Conservation (phyloP, 192 early-diverging fungal species). For the Coemansia sp. region DNA sequence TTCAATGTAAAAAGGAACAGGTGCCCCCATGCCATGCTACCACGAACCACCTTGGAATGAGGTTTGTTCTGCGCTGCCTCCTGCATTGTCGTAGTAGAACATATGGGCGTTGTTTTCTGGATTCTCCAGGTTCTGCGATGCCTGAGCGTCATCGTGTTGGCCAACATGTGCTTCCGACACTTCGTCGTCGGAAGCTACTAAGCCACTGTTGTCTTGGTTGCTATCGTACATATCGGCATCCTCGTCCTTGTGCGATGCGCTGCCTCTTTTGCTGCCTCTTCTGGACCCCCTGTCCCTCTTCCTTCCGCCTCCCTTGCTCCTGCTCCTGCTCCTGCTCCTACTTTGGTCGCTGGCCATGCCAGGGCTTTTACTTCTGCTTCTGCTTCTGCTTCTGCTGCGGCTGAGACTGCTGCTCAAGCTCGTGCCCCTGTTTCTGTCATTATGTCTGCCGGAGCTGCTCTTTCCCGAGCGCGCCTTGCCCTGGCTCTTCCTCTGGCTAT, state of each 20-base stretch:
- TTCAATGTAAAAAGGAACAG: too few species aligned
- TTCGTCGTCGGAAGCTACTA: background rate
- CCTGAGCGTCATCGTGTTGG: background rate
- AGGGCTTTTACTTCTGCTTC: constrained; percentile 17
- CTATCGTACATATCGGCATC: constrained; percentile 9
- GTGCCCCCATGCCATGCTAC: background rate
- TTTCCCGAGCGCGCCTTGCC: constrained; percentile 6
- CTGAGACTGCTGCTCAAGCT: constrained; percentile 14
- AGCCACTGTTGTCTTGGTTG: background rate
- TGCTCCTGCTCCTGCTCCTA: constrained; percentile 17
- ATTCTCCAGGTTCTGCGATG: background rate
- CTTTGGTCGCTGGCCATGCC: constrained; percentile 1
- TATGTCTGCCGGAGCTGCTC: constrained; percentile 15
- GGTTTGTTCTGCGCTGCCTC: background rate
- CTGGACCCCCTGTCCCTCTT: background rate
- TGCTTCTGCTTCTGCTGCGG: constrained; percentile 13
- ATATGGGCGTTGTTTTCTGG: background rate
- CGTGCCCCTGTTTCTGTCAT: constrained; percentile 5
- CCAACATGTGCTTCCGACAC: background rate
- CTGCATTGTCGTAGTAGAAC: background rate
- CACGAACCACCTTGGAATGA: constrained; percentile 10
- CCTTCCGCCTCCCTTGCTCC: background rate
- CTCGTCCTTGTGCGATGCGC: background rate
- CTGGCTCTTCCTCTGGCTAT: constrained; percentile 24
- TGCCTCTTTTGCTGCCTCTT: background rate